These are phyloP conservation scores for Arachnomyces sp. DNA, from an alignment of 2,329 filamentous ascomycete species.

Conservation along the genomic window DNA sequence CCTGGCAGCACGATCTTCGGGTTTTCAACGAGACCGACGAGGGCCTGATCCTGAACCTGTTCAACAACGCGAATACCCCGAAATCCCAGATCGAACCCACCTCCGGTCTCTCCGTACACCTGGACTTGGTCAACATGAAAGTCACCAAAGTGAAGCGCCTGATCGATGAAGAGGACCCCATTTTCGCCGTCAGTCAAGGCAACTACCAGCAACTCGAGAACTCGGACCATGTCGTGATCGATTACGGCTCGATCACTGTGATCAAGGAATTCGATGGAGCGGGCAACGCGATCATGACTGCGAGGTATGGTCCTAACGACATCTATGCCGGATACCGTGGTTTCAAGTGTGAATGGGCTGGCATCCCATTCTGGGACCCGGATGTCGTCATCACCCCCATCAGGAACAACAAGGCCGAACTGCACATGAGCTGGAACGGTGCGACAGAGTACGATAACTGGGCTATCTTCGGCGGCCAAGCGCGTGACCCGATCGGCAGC, in stretches of 20 bases:
- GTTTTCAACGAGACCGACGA: constrained; percentile 27
- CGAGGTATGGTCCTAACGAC: constrained; percentile 24
- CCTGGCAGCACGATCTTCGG: constrained; percentile 31
- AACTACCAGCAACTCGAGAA: constrained; percentile 19
- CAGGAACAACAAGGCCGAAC: constrained; percentile 10
- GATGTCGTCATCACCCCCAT: constrained; percentile 14
- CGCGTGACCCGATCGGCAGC: constrained; percentile 12
- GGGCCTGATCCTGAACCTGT: constrained; percentile 23
- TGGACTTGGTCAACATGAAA: constrained; percentile 18
- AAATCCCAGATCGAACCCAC: constrained; percentile 14
- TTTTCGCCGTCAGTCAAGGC: constrained; percentile 24
- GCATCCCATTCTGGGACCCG: constrained; percentile 23
- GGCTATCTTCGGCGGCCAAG: constrained; percentile 23
- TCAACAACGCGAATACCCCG: constrained; percentile 26
- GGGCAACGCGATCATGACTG: constrained; percentile 24
- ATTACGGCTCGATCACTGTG: constrained; percentile 28
- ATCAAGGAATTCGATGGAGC: constrained; percentile 28
- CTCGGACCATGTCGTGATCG: constrained; percentile 22
- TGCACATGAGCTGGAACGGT: constrained; percentile 34
- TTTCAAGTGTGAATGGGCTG: constrained; percentile 28
- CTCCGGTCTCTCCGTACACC: constrained; percentile 17
- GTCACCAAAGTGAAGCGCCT: constrained; percentile 16
- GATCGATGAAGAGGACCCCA: constrained; percentile 16
- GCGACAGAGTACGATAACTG: constrained; percentile 30
- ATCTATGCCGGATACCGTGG: constrained; percentile 27